These are phyloP conservation scores for Apiotrichum porosum DNA, from an alignment of 1,284 basidiomycete species.

Conservation along the genomic window DNA sequence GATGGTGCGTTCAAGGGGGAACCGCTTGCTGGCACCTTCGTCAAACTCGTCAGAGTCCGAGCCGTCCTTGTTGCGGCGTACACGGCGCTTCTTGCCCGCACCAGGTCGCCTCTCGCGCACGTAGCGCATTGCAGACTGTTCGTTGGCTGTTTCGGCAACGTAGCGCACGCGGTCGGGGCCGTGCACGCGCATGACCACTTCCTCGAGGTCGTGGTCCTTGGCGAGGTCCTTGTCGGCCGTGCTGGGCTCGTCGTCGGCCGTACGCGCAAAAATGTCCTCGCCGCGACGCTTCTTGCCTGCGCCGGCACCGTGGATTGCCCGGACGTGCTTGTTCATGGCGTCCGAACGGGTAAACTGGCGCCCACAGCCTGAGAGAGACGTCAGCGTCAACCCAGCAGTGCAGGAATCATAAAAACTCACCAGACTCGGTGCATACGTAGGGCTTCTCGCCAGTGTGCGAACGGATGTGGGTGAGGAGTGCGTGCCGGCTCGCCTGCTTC, in stretches of 20 bases:
- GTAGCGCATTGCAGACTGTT: constrained; percentile 12
- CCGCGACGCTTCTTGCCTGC: constrained; percentile 5
- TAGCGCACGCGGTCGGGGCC: constrained; percentile 7
- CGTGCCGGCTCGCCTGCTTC: constrained; percentile 34
- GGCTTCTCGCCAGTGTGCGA: constrained; percentile 98
- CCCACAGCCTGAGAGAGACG: constrained; percentile 66
- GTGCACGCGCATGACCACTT: constrained; percentile 15
- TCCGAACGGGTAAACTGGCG: constrained; percentile 95
- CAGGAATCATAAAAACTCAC: constrained; percentile 29
- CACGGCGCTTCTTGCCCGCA: constrained; percentile 11
- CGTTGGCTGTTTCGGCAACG: constrained; percentile 6
- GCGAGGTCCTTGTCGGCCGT: constrained; percentile 14
- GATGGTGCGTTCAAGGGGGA: constrained; percentile 18
- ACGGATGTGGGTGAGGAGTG: constrained; percentile 63
- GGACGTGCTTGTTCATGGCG: constrained; percentile 63
- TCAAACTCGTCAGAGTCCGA: constrained; percentile 24
- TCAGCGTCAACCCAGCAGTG: not conserved
- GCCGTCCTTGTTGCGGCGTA: constrained; percentile 9
- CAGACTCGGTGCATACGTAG: constrained; percentile 71
- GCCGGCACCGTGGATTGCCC: constrained; percentile 22
- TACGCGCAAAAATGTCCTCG: not conserved
- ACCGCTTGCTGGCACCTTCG: constrained; percentile 17
- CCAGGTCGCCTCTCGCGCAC: constrained; percentile 16
- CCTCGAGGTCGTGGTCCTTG: constrained; percentile 18
- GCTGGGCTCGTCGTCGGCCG: constrained; percentile 13